Conservation (phyloP, 2,329 filamentous ascomycete genomes). For the Xylariomycetidae sp. region DNA sequence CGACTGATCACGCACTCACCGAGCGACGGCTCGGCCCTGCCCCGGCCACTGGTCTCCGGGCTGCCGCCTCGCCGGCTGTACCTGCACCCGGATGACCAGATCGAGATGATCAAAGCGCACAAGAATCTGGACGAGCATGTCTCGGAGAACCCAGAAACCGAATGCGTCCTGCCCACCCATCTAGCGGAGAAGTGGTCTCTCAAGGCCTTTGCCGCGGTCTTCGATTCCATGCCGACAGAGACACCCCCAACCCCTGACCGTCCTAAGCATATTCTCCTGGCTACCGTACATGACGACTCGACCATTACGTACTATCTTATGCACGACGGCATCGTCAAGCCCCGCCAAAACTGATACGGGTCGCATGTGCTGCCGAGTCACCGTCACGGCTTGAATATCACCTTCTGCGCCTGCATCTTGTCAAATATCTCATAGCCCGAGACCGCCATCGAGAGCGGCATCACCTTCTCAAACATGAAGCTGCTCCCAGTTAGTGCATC, state of each 20-base stretch:
- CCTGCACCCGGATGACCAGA: conserved; percentile 76
- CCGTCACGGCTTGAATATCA: conserved; percentile 54
- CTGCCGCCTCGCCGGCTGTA: conserved; percentile 69
- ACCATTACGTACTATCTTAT: conserved; percentile 81
- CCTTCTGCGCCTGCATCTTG: conserved; percentile 67
- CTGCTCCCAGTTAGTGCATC: conserved; percentile 25
- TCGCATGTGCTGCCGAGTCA: too few relatives aligned
- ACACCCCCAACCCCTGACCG: conserved; percentile 39
- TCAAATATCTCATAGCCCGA: conserved; percentile 68
- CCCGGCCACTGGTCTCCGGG: conserved; percentile 63
- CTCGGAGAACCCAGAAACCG: conserved; percentile 49
- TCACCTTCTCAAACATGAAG: conserved; percentile 72
- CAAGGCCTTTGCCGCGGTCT: conserved; percentile 58
- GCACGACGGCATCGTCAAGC: conserved; percentile 83
- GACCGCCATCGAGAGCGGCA: conserved; percentile 61
- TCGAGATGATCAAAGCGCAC: conserved; percentile 60
- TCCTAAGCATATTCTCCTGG: conserved; percentile 66
- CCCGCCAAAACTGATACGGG: conserved; percentile 63
- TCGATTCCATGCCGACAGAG: conserved; percentile 51
- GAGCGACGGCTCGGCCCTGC: conserved; percentile 31
- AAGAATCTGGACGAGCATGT: conserved; percentile 39
- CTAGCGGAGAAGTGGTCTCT: conserved; percentile 68
- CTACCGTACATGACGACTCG: conserved; percentile 71
- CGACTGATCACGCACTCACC: conserved; percentile 42
- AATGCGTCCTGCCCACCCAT: conserved; percentile 74